Evolutionary conservation across 2,329 filamentous ascomycete genomes (phyloP).

Genomic region (Hypoxylon sp.): DNA sequence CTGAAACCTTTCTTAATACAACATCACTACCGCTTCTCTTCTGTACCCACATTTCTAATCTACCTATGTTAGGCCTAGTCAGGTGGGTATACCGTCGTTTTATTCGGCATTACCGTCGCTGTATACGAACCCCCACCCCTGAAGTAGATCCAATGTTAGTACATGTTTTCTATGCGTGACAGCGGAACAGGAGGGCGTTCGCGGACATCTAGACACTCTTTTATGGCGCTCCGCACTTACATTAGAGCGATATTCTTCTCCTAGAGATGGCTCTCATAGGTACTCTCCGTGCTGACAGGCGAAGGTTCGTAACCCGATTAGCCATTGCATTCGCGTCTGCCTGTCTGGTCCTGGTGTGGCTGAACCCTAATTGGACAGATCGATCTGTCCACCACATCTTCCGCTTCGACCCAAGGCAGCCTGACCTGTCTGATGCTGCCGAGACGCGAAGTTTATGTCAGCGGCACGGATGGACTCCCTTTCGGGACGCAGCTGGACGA

Average conservation of each 20-base stretch:
- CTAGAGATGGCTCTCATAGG: conserved; percentile 33
- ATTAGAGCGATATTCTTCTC: not conserved
- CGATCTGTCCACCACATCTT: conserved; percentile 47
- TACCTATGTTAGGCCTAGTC: too few species aligned
- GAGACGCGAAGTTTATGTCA: conserved; percentile 51
- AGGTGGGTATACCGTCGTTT: too few species aligned
- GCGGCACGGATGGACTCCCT: conserved; percentile 56
- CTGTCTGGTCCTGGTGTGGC: conserved; percentile 47
- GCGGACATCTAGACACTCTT: not conserved
- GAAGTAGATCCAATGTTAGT: not conserved
- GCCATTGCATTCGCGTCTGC: conserved; percentile 31
- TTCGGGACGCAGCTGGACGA: conserved; percentile 51
- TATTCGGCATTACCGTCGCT: too few species aligned
- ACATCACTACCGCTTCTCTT: too few species aligned
- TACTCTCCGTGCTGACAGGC: conserved; percentile 38
- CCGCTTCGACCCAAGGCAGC: conserved; percentile 41
- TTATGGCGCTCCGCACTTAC: not conserved
- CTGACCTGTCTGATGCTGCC: conserved; percentile 42
- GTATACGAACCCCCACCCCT: too few species aligned
- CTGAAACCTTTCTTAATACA: too few species aligned
- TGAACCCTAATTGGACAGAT: conserved; percentile 51
- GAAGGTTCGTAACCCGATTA: conserved; percentile 41
- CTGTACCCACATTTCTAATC: too few species aligned
- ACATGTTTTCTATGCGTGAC: not conserved
- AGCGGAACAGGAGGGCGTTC: conserved; percentile 5